Percentiles rank a stretch among this genome's conserved stretches.
phyloP scores from a whole-genome alignment of 805 yeast genomes.

The Lipomyces starkeyi region DNA sequence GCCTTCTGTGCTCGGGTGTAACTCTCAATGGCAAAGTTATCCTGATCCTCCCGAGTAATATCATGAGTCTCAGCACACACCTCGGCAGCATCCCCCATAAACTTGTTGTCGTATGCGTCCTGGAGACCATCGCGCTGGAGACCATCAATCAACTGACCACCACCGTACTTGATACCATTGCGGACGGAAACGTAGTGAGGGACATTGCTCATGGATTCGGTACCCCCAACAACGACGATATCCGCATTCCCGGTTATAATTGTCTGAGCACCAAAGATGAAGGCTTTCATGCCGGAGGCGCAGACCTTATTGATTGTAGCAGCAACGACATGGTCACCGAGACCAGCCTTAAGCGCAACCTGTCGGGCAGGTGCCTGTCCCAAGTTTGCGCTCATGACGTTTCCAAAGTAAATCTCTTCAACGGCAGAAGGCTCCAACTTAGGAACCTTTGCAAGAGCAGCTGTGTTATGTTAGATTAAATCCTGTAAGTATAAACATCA shows the following conservation, averaged over 20 bases:
- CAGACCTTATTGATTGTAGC: constrained; percentile 94
- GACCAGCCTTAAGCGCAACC: constrained; percentile 87
- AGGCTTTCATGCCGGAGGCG: constrained; percentile 91
- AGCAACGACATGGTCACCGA: constrained; percentile 79
- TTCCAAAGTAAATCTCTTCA: constrained; percentile 89
- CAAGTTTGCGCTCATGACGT: constrained; percentile 85
- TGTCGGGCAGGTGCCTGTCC: constrained; percentile 99
- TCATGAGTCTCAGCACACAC: constrained; percentile 86
- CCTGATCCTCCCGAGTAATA: constrained; percentile 85
- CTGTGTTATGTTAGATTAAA: constrained; percentile 39
- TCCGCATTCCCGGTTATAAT: constrained; percentile 66
- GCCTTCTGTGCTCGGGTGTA: constrained; percentile 88
- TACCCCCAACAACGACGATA: constrained; percentile 92
- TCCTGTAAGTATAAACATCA: constrained; percentile 6
- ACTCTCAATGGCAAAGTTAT: constrained; percentile 81
- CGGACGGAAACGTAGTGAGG: constrained; percentile 89
- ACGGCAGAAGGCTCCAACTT: constrained; percentile 75
- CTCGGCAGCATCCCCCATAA: constrained; percentile 98
- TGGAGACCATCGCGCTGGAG: constrained; percentile 88
- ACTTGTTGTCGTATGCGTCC: constrained; percentile 85
- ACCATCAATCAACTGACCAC: constrained; percentile 79
- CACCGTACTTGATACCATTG: constrained; percentile 89
- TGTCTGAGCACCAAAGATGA: constrained; percentile 85
- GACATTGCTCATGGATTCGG: constrained; percentile 93
- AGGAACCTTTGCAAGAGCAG: constrained; percentile 88